phyloP scores from a whole-genome alignment of 805 yeast genomes.

The Wickerhamiella occidentalis region DNA sequence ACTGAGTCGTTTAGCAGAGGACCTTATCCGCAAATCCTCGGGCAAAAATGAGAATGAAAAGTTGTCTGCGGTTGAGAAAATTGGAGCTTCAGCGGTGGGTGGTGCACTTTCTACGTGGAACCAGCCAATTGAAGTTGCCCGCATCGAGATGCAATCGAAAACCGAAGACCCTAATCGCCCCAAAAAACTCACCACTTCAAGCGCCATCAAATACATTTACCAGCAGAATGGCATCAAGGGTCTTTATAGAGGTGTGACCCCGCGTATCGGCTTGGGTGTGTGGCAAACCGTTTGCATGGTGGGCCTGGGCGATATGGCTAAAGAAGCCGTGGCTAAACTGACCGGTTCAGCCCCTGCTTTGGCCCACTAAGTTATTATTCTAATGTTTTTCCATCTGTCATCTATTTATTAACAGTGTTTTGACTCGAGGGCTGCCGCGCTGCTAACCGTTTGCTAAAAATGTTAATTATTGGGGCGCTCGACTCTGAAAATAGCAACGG shows the following conservation, averaged over 20 bases:
- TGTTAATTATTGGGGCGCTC: too few species aligned
- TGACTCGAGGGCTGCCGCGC: too few species aligned
- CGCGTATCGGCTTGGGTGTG: slow-evolving; percentile 89
- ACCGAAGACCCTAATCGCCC: slow-evolving; percentile 94
- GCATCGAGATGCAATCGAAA: slow-evolving; percentile 96
- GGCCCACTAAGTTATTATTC: slow-evolving; percentile 7
- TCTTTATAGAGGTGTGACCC: slow-evolving; percentile 90
- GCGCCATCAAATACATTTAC: slow-evolving; percentile 75
- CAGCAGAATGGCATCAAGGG: slow-evolving; percentile 75
- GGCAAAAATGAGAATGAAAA: slow-evolving; percentile 48
- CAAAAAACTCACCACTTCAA: slow-evolving; percentile 65
- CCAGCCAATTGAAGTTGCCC: slow-evolving; percentile 94
- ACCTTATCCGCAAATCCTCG: slow-evolving; percentile 50
- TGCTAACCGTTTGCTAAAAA: too few species aligned
- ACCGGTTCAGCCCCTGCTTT: slow-evolving; percentile 48
- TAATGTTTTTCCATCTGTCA: neutral
- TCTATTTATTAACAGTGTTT: too few species aligned
- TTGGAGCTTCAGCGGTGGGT: slow-evolving; percentile 77
- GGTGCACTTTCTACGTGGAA: slow-evolving; percentile 98
- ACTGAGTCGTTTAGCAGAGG: slow-evolving; percentile 82
- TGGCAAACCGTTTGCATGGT: slow-evolving; percentile 99
- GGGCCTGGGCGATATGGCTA: slow-evolving; percentile 90
- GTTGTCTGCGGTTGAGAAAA: slow-evolving; percentile 66
- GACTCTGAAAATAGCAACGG: too few species aligned
- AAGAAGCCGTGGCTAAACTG: slow-evolving; percentile 49